Conservation (phyloP, 2,329 filamentous ascomycete genomes). For the Davidsoniella neocaledoniae region DNA sequence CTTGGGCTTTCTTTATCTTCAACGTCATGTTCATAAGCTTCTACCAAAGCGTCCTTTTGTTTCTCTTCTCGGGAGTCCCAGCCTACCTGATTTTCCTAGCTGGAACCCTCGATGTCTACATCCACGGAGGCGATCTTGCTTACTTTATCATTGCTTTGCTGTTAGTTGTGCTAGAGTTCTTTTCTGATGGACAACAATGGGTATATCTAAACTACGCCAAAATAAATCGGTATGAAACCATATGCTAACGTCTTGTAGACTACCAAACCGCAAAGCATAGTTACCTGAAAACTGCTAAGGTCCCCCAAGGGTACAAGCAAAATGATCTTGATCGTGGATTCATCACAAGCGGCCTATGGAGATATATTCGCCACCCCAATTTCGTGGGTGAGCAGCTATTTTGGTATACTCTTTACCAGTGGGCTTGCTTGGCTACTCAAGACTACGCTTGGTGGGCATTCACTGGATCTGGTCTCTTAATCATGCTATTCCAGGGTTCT, state of each 20-base stretch:
- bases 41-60: constrained; percentile 67
- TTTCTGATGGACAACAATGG: constrained; percentile 89
- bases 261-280: constrained; percentile 67
- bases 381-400: constrained; percentile 83
- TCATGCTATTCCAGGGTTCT: constrained; percentile 76
- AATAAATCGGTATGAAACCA: constrained; percentile 8
- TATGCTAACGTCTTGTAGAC: constrained; percentile 25
- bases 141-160: constrained; percentile 31
- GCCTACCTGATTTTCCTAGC: constrained; percentile 69
- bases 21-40: constrained; percentile 83
- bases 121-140: constrained; percentile 28
- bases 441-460: constrained; percentile 64
- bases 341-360: constrained; percentile 68
- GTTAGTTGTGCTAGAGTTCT: constrained; percentile 49
- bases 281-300: constrained; percentile 57
- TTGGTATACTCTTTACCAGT: constrained; percentile 79
- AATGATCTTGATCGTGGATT: constrained; percentile 83
- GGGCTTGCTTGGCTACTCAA: constrained; percentile 61
- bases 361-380: constrained; percentile 81
- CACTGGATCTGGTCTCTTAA: constrained; percentile 48
- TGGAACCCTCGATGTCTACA: constrained; percentile 40
- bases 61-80: constrained; percentile 54
- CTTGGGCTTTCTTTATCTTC: constrained; percentile 59
- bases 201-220: constrained; percentile 25
- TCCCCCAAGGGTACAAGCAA: constrained; percentile 46